Evolutionary conservation across 169 alveolate genomes (phyloP).

Genomic region (Cryptosporidium ryanae): DNA sequence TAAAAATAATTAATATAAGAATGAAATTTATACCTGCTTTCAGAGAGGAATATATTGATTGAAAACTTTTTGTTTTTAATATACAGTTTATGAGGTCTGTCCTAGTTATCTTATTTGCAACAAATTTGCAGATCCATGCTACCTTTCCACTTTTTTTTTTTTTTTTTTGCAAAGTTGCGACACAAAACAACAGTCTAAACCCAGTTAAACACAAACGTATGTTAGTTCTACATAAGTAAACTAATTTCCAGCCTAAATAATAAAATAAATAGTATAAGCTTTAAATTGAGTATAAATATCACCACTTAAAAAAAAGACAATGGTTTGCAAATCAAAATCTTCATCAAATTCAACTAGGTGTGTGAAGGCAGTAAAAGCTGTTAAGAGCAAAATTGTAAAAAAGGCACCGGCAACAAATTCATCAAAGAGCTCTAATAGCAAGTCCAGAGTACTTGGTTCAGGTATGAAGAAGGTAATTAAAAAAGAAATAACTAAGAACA

Average conservation of each 20-base stretch:
- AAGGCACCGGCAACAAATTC: not conserved
- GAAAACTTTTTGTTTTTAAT: too few relatives aligned
- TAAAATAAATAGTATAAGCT: not conserved
- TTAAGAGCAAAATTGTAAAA: not conserved
- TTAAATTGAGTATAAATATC: too few relatives aligned
- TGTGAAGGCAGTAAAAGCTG: too few relatives aligned
- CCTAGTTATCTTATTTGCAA: too few relatives aligned
- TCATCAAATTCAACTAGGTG: not conserved
- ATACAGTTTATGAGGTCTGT: too few relatives aligned
- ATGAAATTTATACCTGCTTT: too few relatives aligned
- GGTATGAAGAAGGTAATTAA: conserved; percentile 48
- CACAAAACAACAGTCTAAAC: conserved; percentile 13
- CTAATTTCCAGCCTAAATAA: not conserved
- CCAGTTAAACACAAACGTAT: conserved; percentile 19
- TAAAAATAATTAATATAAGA: too few relatives aligned
- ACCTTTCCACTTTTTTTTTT: too few relatives aligned
- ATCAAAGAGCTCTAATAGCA: not conserved
- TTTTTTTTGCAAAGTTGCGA: conserved; percentile 22
- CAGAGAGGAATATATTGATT: too few relatives aligned
- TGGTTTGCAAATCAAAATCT: conserved; percentile 37
- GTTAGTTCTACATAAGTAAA: not conserved
- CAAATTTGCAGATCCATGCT: too few relatives aligned
- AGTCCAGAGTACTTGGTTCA: conserved; percentile 36
- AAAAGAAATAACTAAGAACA: conserved; percentile 29
- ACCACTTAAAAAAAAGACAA: not conserved